Evolutionary conservation across 768 basidiomycete species (phyloP).

Genomic region (Fistulinella prunicolor): DNA sequence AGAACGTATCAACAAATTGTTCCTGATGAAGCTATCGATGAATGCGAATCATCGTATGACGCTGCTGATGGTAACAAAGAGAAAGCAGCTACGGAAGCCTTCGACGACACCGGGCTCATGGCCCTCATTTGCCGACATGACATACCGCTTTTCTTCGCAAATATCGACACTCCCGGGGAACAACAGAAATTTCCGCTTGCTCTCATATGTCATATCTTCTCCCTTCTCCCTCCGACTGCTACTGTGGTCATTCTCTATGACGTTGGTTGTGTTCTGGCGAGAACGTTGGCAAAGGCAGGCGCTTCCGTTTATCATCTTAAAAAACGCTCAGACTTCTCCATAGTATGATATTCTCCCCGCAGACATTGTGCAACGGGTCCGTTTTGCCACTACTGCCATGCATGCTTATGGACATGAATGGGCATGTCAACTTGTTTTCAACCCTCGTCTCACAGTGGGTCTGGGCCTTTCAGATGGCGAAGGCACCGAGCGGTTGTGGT

Average conservation of each 20-base stretch:
- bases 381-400: conserved; percentile 35
- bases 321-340: not conserved
- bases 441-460: not conserved
- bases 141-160: conserved; percentile 16
- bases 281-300: not conserved
- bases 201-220: not conserved
- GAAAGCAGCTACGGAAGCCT: conserved; percentile 20
- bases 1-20: conserved; percentile 14
- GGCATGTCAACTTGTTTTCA: conserved; percentile 19
- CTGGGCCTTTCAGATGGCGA: conserved; percentile 8
- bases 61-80: conserved; percentile 33
- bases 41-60: conserved; percentile 32
- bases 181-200: not conserved
- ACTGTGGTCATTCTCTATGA: not conserved
- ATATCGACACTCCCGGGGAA: not conserved
- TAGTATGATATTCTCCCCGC: not conserved
- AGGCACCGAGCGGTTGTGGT: conserved; percentile 1
- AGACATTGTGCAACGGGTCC: conserved; percentile 16
- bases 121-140: conserved; percentile 39
- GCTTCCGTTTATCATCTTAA: not conserved
- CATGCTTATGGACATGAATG: conserved; percentile 41
- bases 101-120: conserved; percentile 31
- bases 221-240: not conserved
- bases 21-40: conserved; percentile 34
- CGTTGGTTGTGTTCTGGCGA: not conserved